Evolutionary conservation across 768 basidiomycete genomes (phyloP).

Genomic region (Naganishia randhawae): DNA sequence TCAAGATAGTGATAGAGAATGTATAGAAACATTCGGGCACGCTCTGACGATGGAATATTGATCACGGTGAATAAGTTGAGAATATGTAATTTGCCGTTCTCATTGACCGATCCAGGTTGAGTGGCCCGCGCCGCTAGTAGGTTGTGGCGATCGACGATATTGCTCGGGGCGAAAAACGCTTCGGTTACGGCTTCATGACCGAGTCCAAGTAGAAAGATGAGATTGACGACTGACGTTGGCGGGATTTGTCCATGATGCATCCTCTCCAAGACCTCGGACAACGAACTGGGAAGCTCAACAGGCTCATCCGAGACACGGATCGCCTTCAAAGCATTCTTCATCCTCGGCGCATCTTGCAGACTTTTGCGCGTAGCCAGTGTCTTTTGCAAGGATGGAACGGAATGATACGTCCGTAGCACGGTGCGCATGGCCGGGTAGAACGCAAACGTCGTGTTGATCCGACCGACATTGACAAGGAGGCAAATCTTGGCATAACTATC

Average conservation of each 20-base stretch:
- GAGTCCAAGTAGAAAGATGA: slow-evolving; percentile 59
- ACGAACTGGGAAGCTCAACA: slow-evolving; percentile 42
- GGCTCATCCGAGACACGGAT: slow-evolving; percentile 59
- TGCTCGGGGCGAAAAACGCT: slow-evolving; percentile 58
- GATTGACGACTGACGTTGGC: slow-evolving; percentile 71
- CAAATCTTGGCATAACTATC: slow-evolving; percentile 30
- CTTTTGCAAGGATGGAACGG: slow-evolving; percentile 67
- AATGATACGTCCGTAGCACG: slow-evolving; percentile 70
- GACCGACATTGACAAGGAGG: slow-evolving; percentile 62
- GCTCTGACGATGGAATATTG: slow-evolving; percentile 62
- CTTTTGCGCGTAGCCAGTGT: slow-evolving; percentile 58
- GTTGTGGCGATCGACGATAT: slow-evolving; percentile 53
- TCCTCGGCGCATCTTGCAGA: slow-evolving; percentile 57
- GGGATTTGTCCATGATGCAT: slow-evolving; percentile 53
- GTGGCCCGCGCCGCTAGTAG: not conserved
- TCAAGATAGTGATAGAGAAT: slow-evolving; percentile 78
- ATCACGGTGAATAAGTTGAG: slow-evolving; percentile 75
- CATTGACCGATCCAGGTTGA: not conserved
- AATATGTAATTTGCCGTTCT: slow-evolving; percentile 53
- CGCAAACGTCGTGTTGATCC: slow-evolving; percentile 77
- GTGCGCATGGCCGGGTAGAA: slow-evolving; percentile 81
- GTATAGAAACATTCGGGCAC: slow-evolving; percentile 78
- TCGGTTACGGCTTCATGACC: slow-evolving; percentile 44
- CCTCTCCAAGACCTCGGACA: not conserved
- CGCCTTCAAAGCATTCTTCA: slow-evolving; percentile 70